Conservation (phyloP, 2,329 filamentous ascomycete genomes). For the Penicillium sp. region DNA sequence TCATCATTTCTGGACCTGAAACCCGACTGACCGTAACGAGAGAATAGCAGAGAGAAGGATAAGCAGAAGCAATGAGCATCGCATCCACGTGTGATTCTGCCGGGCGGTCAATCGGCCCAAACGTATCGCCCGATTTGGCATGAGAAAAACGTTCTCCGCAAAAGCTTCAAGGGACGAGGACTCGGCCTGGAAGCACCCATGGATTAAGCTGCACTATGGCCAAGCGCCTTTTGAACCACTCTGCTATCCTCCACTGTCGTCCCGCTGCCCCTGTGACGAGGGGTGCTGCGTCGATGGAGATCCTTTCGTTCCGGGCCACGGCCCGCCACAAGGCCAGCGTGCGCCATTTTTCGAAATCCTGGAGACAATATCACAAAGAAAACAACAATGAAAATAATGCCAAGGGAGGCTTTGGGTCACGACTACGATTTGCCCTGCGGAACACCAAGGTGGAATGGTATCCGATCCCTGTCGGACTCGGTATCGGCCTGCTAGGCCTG, state of each 20-base stretch:
- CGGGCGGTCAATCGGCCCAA: slow-evolving; percentile 14
- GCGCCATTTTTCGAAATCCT: slow-evolving; percentile 42
- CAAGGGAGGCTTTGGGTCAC: slow-evolving; percentile 56
- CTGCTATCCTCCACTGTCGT: slow-evolving; percentile 23
- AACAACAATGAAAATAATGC: slow-evolving; percentile 28
- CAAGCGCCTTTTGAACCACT: slow-evolving; percentile 32
- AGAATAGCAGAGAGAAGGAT: not conserved
- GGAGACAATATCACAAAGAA: slow-evolving; percentile 42
- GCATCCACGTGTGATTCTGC: not conserved
- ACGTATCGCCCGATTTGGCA: slow-evolving; percentile 4
- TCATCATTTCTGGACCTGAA: not conserved
- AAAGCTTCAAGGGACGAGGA: slow-evolving; percentile 2
- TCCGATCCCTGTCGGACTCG: slow-evolving; percentile 82
- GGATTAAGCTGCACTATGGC: slow-evolving; percentile 35
- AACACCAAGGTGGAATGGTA: slow-evolving; percentile 79
- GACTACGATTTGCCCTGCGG: slow-evolving; percentile 58
- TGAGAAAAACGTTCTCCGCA: slow-evolving; percentile 15
- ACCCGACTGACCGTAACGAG: not conserved
- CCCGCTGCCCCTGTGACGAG: slow-evolving; percentile 20
- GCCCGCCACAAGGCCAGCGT: slow-evolving; percentile 29
- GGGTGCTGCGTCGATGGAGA: slow-evolving; percentile 30
- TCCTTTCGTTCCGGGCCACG: slow-evolving; percentile 33
- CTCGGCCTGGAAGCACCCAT: slow-evolving; percentile 15
- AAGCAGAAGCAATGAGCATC: not conserved
- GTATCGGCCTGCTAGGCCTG: slow-evolving; percentile 78